phyloP scores from a whole-genome alignment of 352 stramenopile species.

The Thraustochytrium sp. region DNA sequence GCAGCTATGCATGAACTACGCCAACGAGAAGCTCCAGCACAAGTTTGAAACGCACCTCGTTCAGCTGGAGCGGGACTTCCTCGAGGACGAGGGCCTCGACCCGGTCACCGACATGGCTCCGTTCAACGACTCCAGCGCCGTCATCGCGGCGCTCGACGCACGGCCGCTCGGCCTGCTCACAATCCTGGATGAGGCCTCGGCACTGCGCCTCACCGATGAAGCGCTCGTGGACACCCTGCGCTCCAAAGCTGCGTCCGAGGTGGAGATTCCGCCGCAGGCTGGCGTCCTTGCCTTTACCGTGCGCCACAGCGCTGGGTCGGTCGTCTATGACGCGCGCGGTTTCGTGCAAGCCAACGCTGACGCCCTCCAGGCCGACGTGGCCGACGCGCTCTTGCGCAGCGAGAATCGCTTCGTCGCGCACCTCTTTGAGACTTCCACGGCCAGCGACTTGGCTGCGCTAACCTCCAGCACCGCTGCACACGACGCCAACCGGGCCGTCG shows the following conservation, averaged over 20 bases:
- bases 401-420: background rate
- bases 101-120: background rate
- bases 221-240: background rate
- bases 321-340: background rate
- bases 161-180: slow-evolving; percentile 67
- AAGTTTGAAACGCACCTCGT: slow-evolving; percentile 14
- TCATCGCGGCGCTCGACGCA: slow-evolving; percentile 74
- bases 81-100: slow-evolving; percentile 60
- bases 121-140: slow-evolving; percentile 76
- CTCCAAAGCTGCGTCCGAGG: background rate
- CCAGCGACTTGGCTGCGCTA: background rate
- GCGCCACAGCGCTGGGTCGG: background rate
- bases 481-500: background rate
- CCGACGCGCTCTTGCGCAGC: slow-evolving; percentile 31
- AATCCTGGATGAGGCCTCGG: slow-evolving; percentile 77
- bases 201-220: background rate
- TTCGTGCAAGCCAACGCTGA: slow-evolving; percentile 36
- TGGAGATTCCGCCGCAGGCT: background rate
- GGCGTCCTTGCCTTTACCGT: slow-evolving; percentile 16
- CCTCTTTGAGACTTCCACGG: background rate
- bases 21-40: slow-evolving; percentile 74
- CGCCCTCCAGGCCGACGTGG: slow-evolving; percentile 34
- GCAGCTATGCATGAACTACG: slow-evolving; percentile 83
- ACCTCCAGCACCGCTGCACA: background rate
- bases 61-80: slow-evolving; percentile 55